Evolutionary conservation across 441 rosid species (phyloP).

Genomic region (Gossypium laxum): DNA sequence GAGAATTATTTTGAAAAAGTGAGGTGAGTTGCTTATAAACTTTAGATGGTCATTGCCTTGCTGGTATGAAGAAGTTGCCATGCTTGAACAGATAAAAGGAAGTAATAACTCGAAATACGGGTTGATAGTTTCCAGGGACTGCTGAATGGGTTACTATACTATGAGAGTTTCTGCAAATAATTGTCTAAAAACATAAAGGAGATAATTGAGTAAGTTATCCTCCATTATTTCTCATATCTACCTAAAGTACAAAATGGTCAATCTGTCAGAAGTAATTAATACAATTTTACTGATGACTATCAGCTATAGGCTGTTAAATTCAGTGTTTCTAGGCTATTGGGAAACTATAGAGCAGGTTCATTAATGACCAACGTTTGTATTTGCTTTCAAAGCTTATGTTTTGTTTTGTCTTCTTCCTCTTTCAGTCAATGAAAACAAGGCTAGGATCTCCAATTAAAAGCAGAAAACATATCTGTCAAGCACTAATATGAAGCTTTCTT

Average conservation of each 20-base stretch:
- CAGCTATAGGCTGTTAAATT: neutral
- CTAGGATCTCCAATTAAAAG: no score
- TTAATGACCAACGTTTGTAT: neutral
- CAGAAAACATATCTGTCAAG: no score
- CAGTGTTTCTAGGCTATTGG: neutral
- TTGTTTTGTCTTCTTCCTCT: no score
- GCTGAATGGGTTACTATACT: no score
- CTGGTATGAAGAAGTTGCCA: neutral
- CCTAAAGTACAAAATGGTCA: neutral
- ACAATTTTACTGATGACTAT: neutral
- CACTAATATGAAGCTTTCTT: neutral
- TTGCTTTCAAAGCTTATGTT: neutral
- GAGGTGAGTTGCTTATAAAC: neutral
- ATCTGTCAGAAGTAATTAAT: neutral
- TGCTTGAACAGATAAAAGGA: neutral
- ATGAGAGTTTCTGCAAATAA: no score
- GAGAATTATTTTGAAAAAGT: constrained; percentile 1
- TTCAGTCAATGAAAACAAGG: no score
- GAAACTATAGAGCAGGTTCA: neutral
- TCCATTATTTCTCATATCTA: neutral
- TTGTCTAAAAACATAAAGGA: no score
- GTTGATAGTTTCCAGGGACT: no score
- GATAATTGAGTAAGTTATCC: no score
- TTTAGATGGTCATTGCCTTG: neutral
- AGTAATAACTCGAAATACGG: no score